Evolutionary conservation across 2,329 filamentous ascomycete genomes (phyloP).

Genomic region (Cladophialophora bantiana): DNA sequence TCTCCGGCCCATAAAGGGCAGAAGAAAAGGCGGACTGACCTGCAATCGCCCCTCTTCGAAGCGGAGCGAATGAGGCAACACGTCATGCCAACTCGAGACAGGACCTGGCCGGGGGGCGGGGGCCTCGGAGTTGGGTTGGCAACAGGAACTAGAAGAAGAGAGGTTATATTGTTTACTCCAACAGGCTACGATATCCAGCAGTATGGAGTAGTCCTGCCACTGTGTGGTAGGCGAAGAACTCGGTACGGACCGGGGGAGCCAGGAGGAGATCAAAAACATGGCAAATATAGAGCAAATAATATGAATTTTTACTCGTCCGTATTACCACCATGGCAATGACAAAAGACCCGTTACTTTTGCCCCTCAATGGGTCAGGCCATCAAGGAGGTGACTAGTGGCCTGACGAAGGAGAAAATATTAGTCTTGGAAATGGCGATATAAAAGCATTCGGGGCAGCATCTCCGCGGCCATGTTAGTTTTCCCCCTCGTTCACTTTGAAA

Average conservation of each 20-base stretch:
- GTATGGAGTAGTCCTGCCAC: background rate
- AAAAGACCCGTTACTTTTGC: background rate
- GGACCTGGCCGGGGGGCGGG: background rate
- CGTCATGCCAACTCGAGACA: background rate
- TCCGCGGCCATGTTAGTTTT: background rate
- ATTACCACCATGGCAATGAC: background rate
- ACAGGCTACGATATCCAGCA: background rate
- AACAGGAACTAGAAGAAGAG: background rate
- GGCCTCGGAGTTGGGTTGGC: background rate
- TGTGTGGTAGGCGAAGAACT: background rate
- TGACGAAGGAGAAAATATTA: background rate
- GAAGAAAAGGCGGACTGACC: too few relatives aligned
- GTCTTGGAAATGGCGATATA: constrained; percentile 5
- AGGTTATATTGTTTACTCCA: background rate
- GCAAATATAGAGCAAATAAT: background rate
- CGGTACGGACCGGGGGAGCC: background rate
- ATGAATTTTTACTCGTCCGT: background rate
- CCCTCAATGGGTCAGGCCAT: background rate
- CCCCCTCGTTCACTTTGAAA: background rate
- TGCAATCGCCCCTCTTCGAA: background rate
- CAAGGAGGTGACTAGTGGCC: background rate
- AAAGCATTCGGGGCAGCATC: background rate
- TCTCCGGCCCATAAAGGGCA: too few relatives aligned
- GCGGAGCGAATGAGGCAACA: background rate
- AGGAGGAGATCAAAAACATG: background rate